Percentiles rank a stretch among this genome's conserved stretches.
These are phyloP conservation scores for Trichoderma sp. DNA, from an alignment of 2,329 filamentous ascomycete genomes.

Conservation along the genomic window DNA sequence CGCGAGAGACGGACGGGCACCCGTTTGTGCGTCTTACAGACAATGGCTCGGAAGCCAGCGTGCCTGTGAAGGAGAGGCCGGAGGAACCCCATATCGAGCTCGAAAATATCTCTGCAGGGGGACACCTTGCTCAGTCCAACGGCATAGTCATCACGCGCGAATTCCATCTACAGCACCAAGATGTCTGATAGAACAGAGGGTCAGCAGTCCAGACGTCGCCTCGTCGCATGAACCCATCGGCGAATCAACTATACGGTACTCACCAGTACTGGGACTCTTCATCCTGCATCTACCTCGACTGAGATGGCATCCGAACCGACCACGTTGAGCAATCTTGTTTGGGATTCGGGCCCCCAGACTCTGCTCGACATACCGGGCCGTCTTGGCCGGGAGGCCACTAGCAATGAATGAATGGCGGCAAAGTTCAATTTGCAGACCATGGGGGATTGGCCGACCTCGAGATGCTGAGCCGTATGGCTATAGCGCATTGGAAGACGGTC, in stretches of 20 bases:
- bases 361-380: conserved; percentile 34
- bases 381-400: conserved; percentile 61
- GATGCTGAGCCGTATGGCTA: conserved; percentile 43
- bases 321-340: conserved; percentile 48
- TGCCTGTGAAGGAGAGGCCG: conserved; percentile 1
- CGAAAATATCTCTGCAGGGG: background rate
- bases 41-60: conserved; percentile 19
- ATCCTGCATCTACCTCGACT: background rate
- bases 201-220: background rate
- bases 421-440: conserved; percentile 48
- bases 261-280: background rate
- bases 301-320: no score
- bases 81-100: conserved; percentile 22
- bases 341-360: conserved; percentile 55
- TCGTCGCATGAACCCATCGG: background rate
- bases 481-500: conserved; percentile 50
- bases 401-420: conserved; percentile 54
- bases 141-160: conserved; percentile 29
- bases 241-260: background rate
- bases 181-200: background rate
- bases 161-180: conserved; percentile 23
- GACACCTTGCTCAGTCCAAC: background rate
- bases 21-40: conserved; percentile 25
- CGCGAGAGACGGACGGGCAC: conserved; percentile 26
- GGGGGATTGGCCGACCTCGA: conserved; percentile 47